Evolutionary conservation across 1,284 basidiomycete genomes (phyloP), one percentile per base, ranked within the genome.

Genomic region (Rhodotorula sp.): DNA sequence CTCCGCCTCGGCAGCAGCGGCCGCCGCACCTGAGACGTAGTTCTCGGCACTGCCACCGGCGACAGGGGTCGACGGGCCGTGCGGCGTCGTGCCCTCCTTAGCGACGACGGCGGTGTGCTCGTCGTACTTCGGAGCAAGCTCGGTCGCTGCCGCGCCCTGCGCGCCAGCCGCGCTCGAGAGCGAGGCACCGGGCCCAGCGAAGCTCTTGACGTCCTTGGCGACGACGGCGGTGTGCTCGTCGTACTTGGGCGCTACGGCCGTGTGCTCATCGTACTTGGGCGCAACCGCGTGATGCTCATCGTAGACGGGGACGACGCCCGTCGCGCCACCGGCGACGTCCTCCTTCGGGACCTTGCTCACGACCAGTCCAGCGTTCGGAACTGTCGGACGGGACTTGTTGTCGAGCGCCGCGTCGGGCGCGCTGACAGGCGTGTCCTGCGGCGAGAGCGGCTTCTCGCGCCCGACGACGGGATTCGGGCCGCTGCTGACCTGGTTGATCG

Each of bases 241-340:
- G 55, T 71, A 67, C 62, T 67, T 67, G 53, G 70, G 66, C 21
- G 62, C 70, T 9, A 41, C 66, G 3, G 55, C 58, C 22, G 63
- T 68, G 46, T 63, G 67, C 51, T 55, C 37, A 12, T 44, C n/a
- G 61, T 67, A 61, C 62, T 67, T 67, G 53, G 70, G 66, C 21
- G 62, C 70, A 10, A 41, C 66, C 1, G 55, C 58, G n/a, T 59
- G 65, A 37, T 63, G 67, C 51, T 55, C 37, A 12, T 44, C n/a
- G 61, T 67, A 61, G 53, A 67, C 67, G 36, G 57, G 37, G 32
- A 41, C 64, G 55, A 66, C 64, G 3, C 44, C 57, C 44, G 68
- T 64, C 51, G 44, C 39, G n/a, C 53, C 41, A 19, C 44, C 13
- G 59, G 15, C 22, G 29, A 39, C 36, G 27, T 46, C 59, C 3